phyloP scores from a whole-genome alignment of 306 rosid species.

The Castanopsis chinensis region DNA sequence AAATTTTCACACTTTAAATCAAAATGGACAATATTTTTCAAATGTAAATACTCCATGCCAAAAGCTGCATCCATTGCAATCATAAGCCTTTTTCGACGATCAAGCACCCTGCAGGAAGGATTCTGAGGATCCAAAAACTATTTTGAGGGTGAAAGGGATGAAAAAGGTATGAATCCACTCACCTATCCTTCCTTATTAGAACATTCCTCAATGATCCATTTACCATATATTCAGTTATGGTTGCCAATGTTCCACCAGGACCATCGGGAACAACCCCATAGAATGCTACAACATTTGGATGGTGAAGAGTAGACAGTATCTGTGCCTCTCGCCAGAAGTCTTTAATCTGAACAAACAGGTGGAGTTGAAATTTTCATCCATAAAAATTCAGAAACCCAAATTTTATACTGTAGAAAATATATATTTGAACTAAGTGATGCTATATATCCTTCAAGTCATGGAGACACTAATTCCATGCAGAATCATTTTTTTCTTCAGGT shows the following conservation, averaged over 20 bases:
- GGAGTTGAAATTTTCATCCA: conserved; percentile 6
- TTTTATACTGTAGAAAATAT: not conserved
- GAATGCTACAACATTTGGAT: conserved; percentile 95
- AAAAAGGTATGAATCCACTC: conserved; percentile 7
- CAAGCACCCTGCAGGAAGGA: conserved; percentile 71
- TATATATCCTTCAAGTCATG: conserved; percentile 15
- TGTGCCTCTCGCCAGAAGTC: conserved; percentile 98
- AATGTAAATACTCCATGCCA: conserved; percentile 97
- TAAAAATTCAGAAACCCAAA: not conserved
- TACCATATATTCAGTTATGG: conserved; percentile 90
- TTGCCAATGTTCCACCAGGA: conserved; percentile 81
- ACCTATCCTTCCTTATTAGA: conserved; percentile 72
- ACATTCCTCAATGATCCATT: conserved; percentile 93
- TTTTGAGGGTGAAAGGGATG: conserved; percentile 8
- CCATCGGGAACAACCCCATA: conserved; percentile 94
- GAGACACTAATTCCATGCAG: conserved; percentile 13
- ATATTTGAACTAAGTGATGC: not conserved
- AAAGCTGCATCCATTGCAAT: conserved; percentile 94
- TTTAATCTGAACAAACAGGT: conserved; percentile 50
- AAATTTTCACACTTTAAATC: conserved; percentile 95
- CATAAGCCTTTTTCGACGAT: conserved; percentile 76
- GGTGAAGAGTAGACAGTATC: conserved; percentile 93
- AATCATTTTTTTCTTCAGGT: not conserved
- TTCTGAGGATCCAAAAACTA: conserved; percentile 6
- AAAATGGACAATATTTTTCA: conserved; percentile 88